A percentile compares a stretch with the other conserved stretches of the same genome.
phyloP scores from a whole-genome alignment of 176 grass and related monocot species.

The Bonia amplexicaulis region DNA sequence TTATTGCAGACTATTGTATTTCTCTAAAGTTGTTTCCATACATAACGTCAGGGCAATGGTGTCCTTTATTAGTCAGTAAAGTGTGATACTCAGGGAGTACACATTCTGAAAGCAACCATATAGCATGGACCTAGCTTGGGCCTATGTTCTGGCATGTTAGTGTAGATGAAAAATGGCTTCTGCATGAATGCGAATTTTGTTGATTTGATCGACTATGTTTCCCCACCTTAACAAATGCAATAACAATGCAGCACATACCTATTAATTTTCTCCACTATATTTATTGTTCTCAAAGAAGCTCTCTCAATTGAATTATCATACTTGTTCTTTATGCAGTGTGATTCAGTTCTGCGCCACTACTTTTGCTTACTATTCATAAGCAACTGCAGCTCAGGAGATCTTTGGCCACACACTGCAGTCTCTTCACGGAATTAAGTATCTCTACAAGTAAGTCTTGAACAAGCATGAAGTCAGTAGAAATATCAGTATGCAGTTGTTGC shows the following conservation, averaged over 20 bases:
- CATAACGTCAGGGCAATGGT: too few relatives aligned
- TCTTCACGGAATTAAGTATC: too few relatives aligned
- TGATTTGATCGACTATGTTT: neutral
- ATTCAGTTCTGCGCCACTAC: slow-evolving; percentile 97
- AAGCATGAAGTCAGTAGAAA: neutral
- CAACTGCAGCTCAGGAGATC: slow-evolving; percentile 97
- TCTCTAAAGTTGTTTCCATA: neutral
- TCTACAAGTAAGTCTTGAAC: slow-evolving; percentile 79
- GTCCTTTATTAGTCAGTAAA: neutral
- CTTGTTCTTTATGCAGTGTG: slow-evolving; percentile 58
- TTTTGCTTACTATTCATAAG: slow-evolving; percentile 95
- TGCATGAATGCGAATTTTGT: too few relatives aligned
- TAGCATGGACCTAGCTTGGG: neutral
- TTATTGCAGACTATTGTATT: neutral
- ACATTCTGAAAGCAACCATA: neutral
- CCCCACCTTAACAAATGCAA: neutral
- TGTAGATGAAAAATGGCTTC: slow-evolving; percentile 6
- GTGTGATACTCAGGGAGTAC: neutral
- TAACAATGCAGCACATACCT: neutral
- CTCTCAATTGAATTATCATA: neutral
- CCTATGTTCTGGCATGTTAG: neutral
- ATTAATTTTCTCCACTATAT: neutral
- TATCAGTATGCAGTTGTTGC: neutral
- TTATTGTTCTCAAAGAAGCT: neutral
- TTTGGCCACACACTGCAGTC: slow-evolving; percentile 93